Evolutionary conservation across 2,329 filamentous ascomycete species (phyloP), one percentile per base, ranked within the genome.

Genomic region (Pseudogymnoascus sp.): DNA sequence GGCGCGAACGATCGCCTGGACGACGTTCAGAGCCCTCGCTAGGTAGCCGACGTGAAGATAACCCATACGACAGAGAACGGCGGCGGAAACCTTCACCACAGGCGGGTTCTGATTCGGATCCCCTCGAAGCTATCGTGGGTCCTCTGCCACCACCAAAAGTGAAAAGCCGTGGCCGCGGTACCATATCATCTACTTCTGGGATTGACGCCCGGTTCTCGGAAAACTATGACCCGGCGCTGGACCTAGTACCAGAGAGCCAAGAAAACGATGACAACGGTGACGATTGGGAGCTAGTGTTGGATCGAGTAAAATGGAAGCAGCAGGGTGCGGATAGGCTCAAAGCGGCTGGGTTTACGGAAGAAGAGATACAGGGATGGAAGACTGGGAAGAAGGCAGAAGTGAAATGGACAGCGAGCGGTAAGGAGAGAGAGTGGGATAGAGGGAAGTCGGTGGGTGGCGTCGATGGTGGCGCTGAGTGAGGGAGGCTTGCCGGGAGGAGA

Each of bases 151-250:
- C 79, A 17, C 75, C 74, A 3, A 66, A 71, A 77, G 3, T 73
- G 71, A 31, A 70, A 84, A 33, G 80, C 76, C 85, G 89, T 29
- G 91, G 91, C 8, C 84, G 91, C 39, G 91, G 91, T 37, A 83
- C 83, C 11, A 78, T 83, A 39, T 76, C 80, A 4, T 80, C 80
- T 1, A 74, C 77, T 4, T 86, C 85, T 26, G 85, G 83, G 8
- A 95, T 97, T 66, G 92, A 97, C 70, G 79, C 82, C 24, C 89
- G 89, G 60, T 97, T 97, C 72, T 86, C 88, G 0, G 77, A 84
- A 1, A 81, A 78, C 58, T 88, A 87, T 67, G 79, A 84, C 63
- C 81, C 82, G 0, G 79, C 74, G 5, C 71, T 76, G n/a, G 84
- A 89, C 67, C 73, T 87, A 3, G 47, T 54, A 17, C 29, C 26